Conservation (phyloP, 2,329 filamentous ascomycete species). For the Podosphaera fusca region DNA sequence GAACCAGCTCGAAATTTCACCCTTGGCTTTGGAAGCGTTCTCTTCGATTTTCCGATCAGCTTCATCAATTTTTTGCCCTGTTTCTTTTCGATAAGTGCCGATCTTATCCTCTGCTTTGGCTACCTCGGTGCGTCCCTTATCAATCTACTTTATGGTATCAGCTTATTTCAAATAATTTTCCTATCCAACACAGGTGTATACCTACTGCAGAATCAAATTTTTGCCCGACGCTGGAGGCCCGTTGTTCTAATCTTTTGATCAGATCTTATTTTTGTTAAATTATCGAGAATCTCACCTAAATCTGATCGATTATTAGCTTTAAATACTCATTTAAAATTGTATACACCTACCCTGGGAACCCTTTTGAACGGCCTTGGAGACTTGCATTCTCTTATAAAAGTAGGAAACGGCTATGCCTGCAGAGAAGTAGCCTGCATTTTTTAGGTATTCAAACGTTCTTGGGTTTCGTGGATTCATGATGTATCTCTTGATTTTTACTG, state of each 20-base stretch:
- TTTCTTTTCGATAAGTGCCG: constrained; percentile 36
- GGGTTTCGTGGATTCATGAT: neutral
- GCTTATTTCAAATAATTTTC: neutral
- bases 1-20: constrained; percentile 68
- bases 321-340: neutral
- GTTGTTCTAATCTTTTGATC: constrained; percentile 43
- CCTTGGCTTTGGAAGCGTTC: constrained; percentile 61
- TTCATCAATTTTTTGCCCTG: constrained; percentile 54
- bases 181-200: constrained; percentile 7
- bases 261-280: constrained; percentile 40
- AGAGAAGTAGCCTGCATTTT: constrained; percentile 18
- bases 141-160: constrained; percentile 20
- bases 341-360: constrained; percentile 50
- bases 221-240: constrained; percentile 35
- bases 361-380: constrained; percentile 63
- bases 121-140: constrained; percentile 39
- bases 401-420: constrained; percentile 65
- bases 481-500: neutral
- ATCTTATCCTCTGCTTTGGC: constrained; percentile 36
- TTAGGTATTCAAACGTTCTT: neutral
- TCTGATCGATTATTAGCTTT: neutral
- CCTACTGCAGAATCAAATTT: constrained; percentile 49
- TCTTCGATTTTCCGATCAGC: constrained; percentile 66
- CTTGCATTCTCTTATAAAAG: constrained; percentile 67
- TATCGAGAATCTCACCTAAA: constrained; percentile 46